Evolutionary conservation across 164 flowering plant genomes (phyloP), one percentile per base, ranked within the genome.

Genomic region (Chloranthus sessilifolius): DNA sequence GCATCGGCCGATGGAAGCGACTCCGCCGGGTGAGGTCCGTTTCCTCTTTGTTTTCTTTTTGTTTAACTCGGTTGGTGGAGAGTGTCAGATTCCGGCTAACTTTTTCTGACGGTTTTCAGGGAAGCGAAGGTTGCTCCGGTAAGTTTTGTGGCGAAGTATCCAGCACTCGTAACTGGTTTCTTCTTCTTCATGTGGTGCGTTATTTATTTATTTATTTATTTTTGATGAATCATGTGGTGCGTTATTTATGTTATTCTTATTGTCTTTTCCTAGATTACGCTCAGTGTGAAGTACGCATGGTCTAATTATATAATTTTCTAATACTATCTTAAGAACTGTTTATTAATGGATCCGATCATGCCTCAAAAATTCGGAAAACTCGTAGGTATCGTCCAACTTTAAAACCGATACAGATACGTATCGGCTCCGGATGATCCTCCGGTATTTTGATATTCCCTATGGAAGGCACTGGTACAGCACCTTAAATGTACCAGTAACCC

Each of bases 121-220:
- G 85, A 65, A 14, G 75, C 60, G 35, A 77, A 82, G 58, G 50
- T 71, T 17, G 74, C 75, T 58, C 77, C 78, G 62, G 77, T 76
- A 5, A 81, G 95, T 28, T 74, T 91, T 63, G 44, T 76, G 15
- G 62, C 70, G 48, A 91, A 81, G 74, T 76, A 87, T 46, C 98
- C 92, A 48, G 67, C 73, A 28, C 77, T 91, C 2, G 76, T 83
- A 46, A 91, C 98, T 54, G 98, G 98, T 0, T 91, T 83, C 58
- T 88, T 91, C 88, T 87, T 91, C 83, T 88, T 88, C 92, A 88
- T 85, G 98, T 90, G 98, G 98, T 90, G 62, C 5, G 78, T 58
- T 6, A 30, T 34, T n/a, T n/a, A 1, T 46, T 6, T 2, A 3
- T 16, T 45, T 4, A 10, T 24, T n/a, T n/a, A n/a, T n/a, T n/a